Evolutionary conservation across 1,284 basidiomycete genomes (phyloP), one percentile per base, ranked within the genome.

Genomic region (Fistulina hepatica): DNA sequence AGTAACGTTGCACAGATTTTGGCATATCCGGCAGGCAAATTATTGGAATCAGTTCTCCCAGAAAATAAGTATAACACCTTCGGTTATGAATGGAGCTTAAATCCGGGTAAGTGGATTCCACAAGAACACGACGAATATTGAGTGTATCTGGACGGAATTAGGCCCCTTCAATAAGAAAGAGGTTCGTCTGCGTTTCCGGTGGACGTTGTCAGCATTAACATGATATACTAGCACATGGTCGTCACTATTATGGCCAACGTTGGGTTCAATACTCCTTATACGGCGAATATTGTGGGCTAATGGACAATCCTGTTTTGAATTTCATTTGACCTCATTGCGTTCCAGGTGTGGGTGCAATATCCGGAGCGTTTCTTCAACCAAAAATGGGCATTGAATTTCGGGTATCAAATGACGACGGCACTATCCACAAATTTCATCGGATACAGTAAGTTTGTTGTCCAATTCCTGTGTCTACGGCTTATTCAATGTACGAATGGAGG

Each of bases 391-490:
- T 45, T 43, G 24, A 45, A 55, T 34, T 60, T 61, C 39, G 57
- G 59, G 16, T 67, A 63, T 52, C 64, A 68, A 46, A 52, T 48
- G 48, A 36, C 63, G 39, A 34, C 52, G 5, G 55, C 70, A 7
- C 51, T 80, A 15, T 62, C 71, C 2, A 61, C 57, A 9, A 62
- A 69, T 43, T 53, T 64, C 39, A 52, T 67, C 42, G 65, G 57
- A n/a, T 58, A 56, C 65, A n/a, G n/a, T n/a, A n/a, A 64, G 67
- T 2, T 70, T 3, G 44, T 38, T 32, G 6, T 4, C 3, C 38
- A 37, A 34, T 52, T 6, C 55, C 70, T 6, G 50, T 80, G 15
- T 62, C 71, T 2, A 24, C 16, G 60, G 56, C 10, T 61, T 69
- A 43, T 53, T 64, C 39, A 52, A n/a, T n/a, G n/a, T n/a, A 67